A percentile compares a stretch with the other conserved stretches of the same genome.
These are phyloP conservation scores for Colletotrichum chrysophilum DNA, from an alignment of 2,329 filamentous ascomycete genomes.

Conservation along the genomic window DNA sequence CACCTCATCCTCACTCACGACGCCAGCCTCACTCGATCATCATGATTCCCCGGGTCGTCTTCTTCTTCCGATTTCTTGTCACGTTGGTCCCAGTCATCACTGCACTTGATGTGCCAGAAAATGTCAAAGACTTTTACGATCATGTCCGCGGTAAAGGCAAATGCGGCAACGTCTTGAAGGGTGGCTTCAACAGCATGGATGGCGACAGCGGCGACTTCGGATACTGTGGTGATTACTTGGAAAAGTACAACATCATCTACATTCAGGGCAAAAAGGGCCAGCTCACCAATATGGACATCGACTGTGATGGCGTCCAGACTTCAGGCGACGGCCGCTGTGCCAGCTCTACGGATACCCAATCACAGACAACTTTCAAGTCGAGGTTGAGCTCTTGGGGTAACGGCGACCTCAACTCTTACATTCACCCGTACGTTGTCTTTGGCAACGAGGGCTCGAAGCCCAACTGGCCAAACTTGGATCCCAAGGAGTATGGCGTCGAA, in stretches of 20 bases:
- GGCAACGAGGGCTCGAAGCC: slow-evolving; percentile 41
- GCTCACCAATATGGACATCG: slow-evolving; percentile 62
- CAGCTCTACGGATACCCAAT: slow-evolving; percentile 47
- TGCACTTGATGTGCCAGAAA: slow-evolving; percentile 43
- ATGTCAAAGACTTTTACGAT: slow-evolving; percentile 46
- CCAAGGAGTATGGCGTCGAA: slow-evolving; percentile 40
- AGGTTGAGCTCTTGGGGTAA: slow-evolving; percentile 40
- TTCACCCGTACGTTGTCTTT: slow-evolving; percentile 55
- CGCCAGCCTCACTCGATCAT: background rate
- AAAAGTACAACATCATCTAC: slow-evolving; percentile 50
- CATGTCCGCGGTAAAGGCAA: slow-evolving; percentile 38
- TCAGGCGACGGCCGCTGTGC: slow-evolving; percentile 50
- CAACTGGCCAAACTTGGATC: slow-evolving; percentile 38
- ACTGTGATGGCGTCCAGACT: slow-evolving; percentile 58
- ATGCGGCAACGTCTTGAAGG: slow-evolving; percentile 42
- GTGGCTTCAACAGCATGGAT: slow-evolving; percentile 44
- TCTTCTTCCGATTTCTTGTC: background rate
- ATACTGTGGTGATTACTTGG: slow-evolving; percentile 53
- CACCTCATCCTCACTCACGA: background rate
- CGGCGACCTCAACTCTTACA: slow-evolving; percentile 46
- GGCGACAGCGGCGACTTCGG: slow-evolving; percentile 38
- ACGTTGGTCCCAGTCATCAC: background rate
- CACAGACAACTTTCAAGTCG: slow-evolving; percentile 51
- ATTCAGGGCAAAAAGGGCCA: slow-evolving; percentile 46
- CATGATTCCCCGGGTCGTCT: background rate